Percentiles rank a stretch among this genome's conserved stretches.
These are phyloP conservation scores for Volvariella volvacea DNA, from an alignment of 1,284 basidiomycete species.

Conservation along the genomic window DNA sequence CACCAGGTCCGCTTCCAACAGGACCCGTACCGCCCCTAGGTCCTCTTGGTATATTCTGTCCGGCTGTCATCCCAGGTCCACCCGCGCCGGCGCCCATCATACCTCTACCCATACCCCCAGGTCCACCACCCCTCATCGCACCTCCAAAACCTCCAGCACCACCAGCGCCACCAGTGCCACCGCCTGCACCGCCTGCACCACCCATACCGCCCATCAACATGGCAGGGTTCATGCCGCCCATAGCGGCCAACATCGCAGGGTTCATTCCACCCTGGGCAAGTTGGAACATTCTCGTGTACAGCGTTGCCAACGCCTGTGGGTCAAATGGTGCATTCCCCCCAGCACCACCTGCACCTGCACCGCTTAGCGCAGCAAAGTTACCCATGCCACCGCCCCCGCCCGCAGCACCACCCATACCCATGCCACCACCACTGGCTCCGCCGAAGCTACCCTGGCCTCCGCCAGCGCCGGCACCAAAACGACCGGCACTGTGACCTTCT, in stretches of 20 bases:
- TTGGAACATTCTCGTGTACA: slow-evolving; percentile 82
- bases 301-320: slow-evolving; percentile 70
- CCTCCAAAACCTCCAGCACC: slow-evolving; percentile 14
- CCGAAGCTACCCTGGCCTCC: slow-evolving; percentile 12
- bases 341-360: slow-evolving; percentile 6
- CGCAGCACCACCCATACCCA: neutral
- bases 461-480: slow-evolving; percentile 7
- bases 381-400: slow-evolving; percentile 11
- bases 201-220: slow-evolving; percentile 14
- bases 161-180: slow-evolving; percentile 20
- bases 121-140: slow-evolving; percentile 10
- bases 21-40: slow-evolving; percentile 25
- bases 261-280: slow-evolving; percentile 46
- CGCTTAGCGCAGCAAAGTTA: slow-evolving; percentile 14
- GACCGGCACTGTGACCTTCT: slow-evolving; percentile 4
- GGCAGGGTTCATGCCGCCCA: slow-evolving; percentile 21
- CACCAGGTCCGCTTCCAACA: slow-evolving; percentile 15
- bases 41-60: slow-evolving; percentile 20
- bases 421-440: neutral
- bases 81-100: slow-evolving; percentile 19
- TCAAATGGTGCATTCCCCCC: slow-evolving; percentile 59
- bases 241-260: slow-evolving; percentile 21
- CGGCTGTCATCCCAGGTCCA: slow-evolving; percentile 2
- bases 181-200: slow-evolving; percentile 7
- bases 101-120: slow-evolving; percentile 22